Percentiles rank a stretch among this genome's conserved stretches.
phyloP scores from a whole-genome alignment of 2,329 filamentous ascomycete species.

The Aureobasidium zeae region DNA sequence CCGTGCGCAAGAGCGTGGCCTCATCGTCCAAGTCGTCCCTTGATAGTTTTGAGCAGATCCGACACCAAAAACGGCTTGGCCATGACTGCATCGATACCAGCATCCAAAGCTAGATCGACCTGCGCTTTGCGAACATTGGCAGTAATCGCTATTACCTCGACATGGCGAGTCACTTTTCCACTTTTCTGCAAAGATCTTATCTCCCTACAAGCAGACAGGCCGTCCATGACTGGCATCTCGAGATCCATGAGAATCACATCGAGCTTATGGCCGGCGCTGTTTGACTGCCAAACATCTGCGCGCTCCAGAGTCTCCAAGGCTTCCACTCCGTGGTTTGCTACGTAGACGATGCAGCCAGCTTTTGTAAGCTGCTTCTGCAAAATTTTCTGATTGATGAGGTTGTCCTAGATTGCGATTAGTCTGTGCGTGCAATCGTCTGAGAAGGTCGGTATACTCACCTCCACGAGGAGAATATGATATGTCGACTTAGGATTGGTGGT shows the following conservation, averaged over 20 bases:
- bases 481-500: background rate
- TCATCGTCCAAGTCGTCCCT: slow-evolving; percentile 5
- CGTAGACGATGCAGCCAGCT: slow-evolving; percentile 21
- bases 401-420: slow-evolving; percentile 24
- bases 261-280: background rate
- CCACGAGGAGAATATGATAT: slow-evolving; percentile 28
- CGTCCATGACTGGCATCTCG: slow-evolving; percentile 47
- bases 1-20: no score
- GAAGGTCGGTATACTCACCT: background rate
- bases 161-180: slow-evolving; percentile 16
- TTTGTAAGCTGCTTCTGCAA: slow-evolving; percentile 22
- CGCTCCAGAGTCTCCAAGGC: slow-evolving; percentile 21
- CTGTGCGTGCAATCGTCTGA: background rate
- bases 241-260: slow-evolving; percentile 65
- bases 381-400: slow-evolving; percentile 25
- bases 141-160: slow-evolving; percentile 25
- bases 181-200: slow-evolving; percentile 22
- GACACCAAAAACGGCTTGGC: slow-evolving; percentile 30
- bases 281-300: slow-evolving; percentile 11
- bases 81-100: slow-evolving; percentile 23
- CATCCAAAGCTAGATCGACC: slow-evolving; percentile 17
- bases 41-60: slow-evolving; percentile 21
- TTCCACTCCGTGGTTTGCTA: slow-evolving; percentile 24
- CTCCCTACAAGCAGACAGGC: slow-evolving; percentile 21
- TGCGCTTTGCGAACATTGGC: slow-evolving; percentile 24